Evolutionary conservation across 345 rosid species (phyloP).

Genomic region (Limnanthes douglasii): DNA sequence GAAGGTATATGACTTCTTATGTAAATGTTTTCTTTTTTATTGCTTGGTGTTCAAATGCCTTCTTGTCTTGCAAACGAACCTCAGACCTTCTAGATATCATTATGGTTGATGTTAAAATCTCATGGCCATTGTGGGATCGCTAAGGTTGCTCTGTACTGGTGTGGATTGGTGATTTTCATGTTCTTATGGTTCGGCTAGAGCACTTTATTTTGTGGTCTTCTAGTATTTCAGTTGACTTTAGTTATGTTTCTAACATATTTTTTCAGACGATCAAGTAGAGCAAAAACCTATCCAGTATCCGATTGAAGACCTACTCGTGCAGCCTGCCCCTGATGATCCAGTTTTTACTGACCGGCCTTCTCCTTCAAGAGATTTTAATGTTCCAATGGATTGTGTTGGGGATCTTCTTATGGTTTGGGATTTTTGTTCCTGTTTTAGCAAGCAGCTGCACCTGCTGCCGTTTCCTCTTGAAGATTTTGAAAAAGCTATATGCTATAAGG

Average conservation of each 20-base stretch:
- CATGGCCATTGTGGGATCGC: too few species aligned
- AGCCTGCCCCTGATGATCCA: conserved; percentile 55
- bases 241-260: conserved; percentile 8
- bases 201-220: too few species aligned
- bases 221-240: conserved; percentile 4
- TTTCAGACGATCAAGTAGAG: conserved; percentile 27
- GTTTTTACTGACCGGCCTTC: conserved; percentile 54
- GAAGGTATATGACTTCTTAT: too few species aligned
- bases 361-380: conserved; percentile 65
- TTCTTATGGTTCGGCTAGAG: too few species aligned
- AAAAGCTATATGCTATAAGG: conserved; percentile 84
- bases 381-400: conserved; percentile 65
- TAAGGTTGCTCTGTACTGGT: not conserved
- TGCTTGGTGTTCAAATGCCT: not conserved
- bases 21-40: not conserved
- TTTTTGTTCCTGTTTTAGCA: conserved; percentile 73
- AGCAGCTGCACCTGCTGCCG: conserved; percentile 52
- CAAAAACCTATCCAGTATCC: conserved; percentile 61
- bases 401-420: conserved; percentile 97
- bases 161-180: not conserved
- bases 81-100: too few species aligned
- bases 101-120: too few species aligned
- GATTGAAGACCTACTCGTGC: conserved; percentile 74
- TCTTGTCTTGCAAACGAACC: not conserved
- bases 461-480: conserved; percentile 91